These are phyloP conservation scores for Hyphopichia pseudoburtonii DNA, from an alignment of 1,139 yeast species.

Conservation along the genomic window DNA sequence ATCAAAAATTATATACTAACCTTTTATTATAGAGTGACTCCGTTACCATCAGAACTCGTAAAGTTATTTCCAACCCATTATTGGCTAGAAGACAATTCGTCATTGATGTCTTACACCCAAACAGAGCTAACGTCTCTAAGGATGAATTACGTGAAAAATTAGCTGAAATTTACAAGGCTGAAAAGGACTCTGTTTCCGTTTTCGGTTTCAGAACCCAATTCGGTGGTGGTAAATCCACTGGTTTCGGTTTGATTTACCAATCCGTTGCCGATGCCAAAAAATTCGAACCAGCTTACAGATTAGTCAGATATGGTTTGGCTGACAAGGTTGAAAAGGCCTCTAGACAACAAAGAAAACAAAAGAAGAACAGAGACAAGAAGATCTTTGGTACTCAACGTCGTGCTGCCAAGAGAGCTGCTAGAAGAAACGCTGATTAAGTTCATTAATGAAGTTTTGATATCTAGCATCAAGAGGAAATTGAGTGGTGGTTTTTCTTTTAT, in stretches of 20 bases:
- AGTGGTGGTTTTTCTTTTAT: too few relatives aligned
- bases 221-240: slow-evolving; percentile 99
- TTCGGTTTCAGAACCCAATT: slow-evolving; percentile 99
- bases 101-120: slow-evolving; percentile 99
- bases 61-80: slow-evolving; percentile 99
- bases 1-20: slow-evolving; percentile 46
- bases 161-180: slow-evolving; percentile 96
- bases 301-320: slow-evolving; percentile 98
- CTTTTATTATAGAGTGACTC: slow-evolving; percentile 75
- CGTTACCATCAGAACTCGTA: slow-evolving; percentile 99
- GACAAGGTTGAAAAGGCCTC: slow-evolving; percentile 94
- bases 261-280: slow-evolving; percentile 96
- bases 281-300: slow-evolving; percentile 99
- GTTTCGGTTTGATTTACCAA: slow-evolving; percentile 99
- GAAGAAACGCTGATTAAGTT: slow-evolving; percentile 56
- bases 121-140: slow-evolving; percentile 99
- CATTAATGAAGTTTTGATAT: slow-evolving; percentile 11
- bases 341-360: slow-evolving; percentile 99
- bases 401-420: slow-evolving; percentile 89
- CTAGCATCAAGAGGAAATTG: not conserved
- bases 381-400: slow-evolving; percentile 97
- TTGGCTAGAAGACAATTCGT: slow-evolving; percentile 99
- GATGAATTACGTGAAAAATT: slow-evolving; percentile 98
- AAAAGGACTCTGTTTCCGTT: slow-evolving; percentile 97
- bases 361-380: slow-evolving; percentile 99